Evolutionary conservation across 2,329 filamentous ascomycete species (phyloP).

Genomic region (Fusarium penzigii): DNA sequence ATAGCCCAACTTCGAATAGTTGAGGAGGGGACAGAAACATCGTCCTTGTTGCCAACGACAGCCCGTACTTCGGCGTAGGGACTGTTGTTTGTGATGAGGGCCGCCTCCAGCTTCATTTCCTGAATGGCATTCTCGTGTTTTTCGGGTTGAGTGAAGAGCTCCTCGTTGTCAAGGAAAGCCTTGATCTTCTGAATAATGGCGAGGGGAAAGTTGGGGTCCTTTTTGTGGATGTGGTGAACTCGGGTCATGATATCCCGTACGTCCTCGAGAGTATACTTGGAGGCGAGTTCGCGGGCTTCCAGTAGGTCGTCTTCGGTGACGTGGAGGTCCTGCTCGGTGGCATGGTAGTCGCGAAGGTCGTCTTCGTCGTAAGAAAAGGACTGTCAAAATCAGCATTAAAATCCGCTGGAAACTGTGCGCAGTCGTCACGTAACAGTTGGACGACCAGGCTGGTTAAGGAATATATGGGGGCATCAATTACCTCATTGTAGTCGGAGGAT

Average conservation of each 20-base stretch:
- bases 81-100: conserved; percentile 55
- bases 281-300: conserved; percentile 46
- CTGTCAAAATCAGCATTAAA: conserved; percentile 10
- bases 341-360: conserved; percentile 33
- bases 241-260: conserved; percentile 44
- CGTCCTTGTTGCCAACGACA: conserved; percentile 58
- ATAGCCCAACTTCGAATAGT: conserved; percentile 58
- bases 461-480: conserved; percentile 10
- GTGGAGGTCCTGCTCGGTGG: conserved; percentile 42
- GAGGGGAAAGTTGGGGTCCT: conserved; percentile 45
- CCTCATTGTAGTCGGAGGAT: conserved; percentile 30
- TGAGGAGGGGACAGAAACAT: conserved; percentile 49
- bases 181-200: conserved; percentile 42
- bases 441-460: background rate
- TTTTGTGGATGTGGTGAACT: conserved; percentile 43
- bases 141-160: conserved; percentile 46
- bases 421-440: background rate
- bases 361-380: conserved; percentile 43
- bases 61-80: conserved; percentile 60
- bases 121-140: conserved; percentile 50
- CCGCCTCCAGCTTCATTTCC: conserved; percentile 57
- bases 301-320: conserved; percentile 48
- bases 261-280: conserved; percentile 44
- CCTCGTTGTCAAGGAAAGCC: conserved; percentile 45
- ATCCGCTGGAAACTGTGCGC: conserved; percentile 8